Evolutionary conservation across 1,139 yeast species (phyloP), one percentile per base, ranked within the genome.

Genomic region (Yamadazyma buinensis): DNA sequence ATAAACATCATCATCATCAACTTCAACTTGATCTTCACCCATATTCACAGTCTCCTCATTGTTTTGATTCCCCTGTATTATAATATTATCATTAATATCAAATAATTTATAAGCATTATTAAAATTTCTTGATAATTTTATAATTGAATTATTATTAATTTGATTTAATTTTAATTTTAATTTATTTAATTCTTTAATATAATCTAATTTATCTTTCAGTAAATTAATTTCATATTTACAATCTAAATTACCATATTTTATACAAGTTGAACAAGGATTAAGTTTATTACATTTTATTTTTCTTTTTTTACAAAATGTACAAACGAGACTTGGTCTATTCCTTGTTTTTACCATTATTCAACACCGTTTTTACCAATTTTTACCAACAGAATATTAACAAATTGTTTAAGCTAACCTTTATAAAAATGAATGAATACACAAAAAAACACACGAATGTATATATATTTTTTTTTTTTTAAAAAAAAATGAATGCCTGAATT

Each of bases 201-300:
- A 36, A 8, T 33, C 35, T 9, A 27, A 26, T 21, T 36, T 33
- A 25, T 36, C 35, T 19, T 32, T 32, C 19, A 19, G 23, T n/a
- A 32, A 17, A 23, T 32, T 32, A 12, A 29, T 11, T 14, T 32
- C 35, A 28, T 41, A 43, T 18, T 20, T 15, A 29, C 47, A 43
- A 10, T 34, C 26, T 5, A 24, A 26, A 12, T 38, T 39, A 14
- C 39, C 43, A 28, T 42, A 38, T 25, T 43, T 44, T 4, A 38
- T 32, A 36, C 49, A 45, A 3, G 41, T 39, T 1, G 42, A 32
- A 29, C 49, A 45, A 5, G 48, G 48, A 2, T 31, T 26, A 2
- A 36, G 38, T 19, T 40, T 39, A 25, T 45, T 40, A 38, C 49
- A 45, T 29, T 36, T 45, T 28, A 44, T 38, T 29, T 45, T 45